Conservation (phyloP, 768 basidiomycete species). For the Suillus ampliporus region DNA sequence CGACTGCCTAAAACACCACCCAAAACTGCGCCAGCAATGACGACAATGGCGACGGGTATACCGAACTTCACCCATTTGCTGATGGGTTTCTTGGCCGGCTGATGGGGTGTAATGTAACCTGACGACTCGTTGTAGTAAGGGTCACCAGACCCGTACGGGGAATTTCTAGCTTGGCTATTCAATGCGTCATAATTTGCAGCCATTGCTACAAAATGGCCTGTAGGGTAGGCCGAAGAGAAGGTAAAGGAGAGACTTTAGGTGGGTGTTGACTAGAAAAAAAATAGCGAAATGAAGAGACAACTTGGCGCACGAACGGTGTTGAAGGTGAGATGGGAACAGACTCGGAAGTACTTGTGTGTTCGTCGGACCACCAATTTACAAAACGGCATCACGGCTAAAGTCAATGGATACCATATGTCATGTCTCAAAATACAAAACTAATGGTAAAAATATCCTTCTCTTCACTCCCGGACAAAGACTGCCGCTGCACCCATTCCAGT, state of each 20-base stretch:
- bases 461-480: conserved; percentile 64
- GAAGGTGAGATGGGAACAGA: neutral
- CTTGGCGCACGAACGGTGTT: neutral
- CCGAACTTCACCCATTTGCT: conserved; percentile 83
- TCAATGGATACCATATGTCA: neutral
- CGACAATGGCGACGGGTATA: conserved; percentile 65
- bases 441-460: neutral
- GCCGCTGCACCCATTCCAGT: conserved; percentile 93
- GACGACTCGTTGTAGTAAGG: conserved; percentile 74
- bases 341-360: conserved; percentile 2
- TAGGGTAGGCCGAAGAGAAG: conserved; percentile 14
- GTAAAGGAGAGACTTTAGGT: conserved; percentile 31
- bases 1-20: conserved; percentile 84
- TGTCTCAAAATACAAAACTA: neutral
- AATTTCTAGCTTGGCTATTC: conserved; percentile 23
- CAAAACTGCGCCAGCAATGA: conserved; percentile 70
- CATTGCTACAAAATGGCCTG: conserved; percentile 39
- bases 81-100: conserved; percentile 52
- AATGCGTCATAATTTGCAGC: conserved; percentile 45
- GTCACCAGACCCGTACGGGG: conserved; percentile 66
- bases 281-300: conserved; percentile 20
- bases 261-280: conserved; percentile 20
- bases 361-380: conserved; percentile 17
- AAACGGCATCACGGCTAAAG: conserved; percentile 14
- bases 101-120: conserved; percentile 63